Evolutionary conservation across 1,139 yeast genomes (phyloP), one percentile per base, ranked within the genome.

Genomic region (Kodamaea sp.): DNA sequence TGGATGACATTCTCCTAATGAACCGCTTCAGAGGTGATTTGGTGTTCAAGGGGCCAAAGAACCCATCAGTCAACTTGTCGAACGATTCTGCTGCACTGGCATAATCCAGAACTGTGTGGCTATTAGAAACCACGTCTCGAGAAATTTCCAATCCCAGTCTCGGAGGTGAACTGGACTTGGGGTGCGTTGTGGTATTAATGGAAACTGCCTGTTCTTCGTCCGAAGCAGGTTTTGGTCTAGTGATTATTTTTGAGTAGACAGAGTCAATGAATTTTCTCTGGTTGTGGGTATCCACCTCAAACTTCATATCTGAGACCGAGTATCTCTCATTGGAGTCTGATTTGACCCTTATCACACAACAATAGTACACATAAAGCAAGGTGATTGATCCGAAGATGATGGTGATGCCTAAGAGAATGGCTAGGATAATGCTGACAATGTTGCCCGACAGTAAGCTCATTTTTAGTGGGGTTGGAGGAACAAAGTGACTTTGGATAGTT

Each of bases 61-160:
- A 35, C 5, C 48, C 44, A 7, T 39, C 37, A 2, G 47, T 37
- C 4, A 41, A 24, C 24, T 37, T 36, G 25, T 50, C 46, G 28
- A 55, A 49, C 5, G 42, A 38, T 14, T 48, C 53, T 11, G 44
- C 31, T 2, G 51, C 53, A 38, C 50, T 46, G 18, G 36, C 38
- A 26, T 43, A 51, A 21, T 44, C 55, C 51, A 49, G 50, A 10
- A 15, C 10, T 15, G 20, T 5, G 9, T 18, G 21, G 21, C 8
- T 18, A 18, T 6, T 18, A 18, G n/a, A n/a, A n/a, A n/a, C n/a
- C n/a, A n/a, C n/a, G n/a, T n/a, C n/a, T n/a, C n/a, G n/a, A n/a
- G n/a, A n/a, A n/a, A n/a, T n/a, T n/a, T n/a, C n/a, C n/a, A n/a
- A n/a, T n/a, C n/a, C n/a, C n/a, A n/a, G n/a, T n/a, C n/a, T n/a